A percentile compares a stretch with the other conserved stretches of the same genome.
Evolutionary conservation across 768 basidiomycete genomes (phyloP).

Genomic region (Pisolithus microcarpus): DNA sequence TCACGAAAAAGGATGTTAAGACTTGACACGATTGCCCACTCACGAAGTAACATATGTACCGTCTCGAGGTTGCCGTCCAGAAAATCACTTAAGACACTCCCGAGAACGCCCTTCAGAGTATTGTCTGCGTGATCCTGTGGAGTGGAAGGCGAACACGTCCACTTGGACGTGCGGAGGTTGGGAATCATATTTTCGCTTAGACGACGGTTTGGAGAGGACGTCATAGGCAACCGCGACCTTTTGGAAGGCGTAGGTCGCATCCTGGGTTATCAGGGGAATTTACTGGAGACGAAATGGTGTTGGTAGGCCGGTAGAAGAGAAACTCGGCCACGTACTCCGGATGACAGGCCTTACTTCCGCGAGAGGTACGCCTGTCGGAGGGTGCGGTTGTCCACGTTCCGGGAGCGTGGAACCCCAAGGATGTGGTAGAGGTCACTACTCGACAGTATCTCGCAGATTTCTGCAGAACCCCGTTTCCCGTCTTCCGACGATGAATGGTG

Average conservation of each 20-base stretch:
- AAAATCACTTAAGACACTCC: constrained; percentile 74
- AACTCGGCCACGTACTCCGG: constrained; percentile 60
- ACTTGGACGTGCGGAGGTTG: constrained; percentile 35
- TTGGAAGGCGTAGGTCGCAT: constrained; percentile 81
- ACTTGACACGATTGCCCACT: constrained; percentile 18
- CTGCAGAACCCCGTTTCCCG: no score
- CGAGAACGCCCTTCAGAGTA: constrained; percentile 46
- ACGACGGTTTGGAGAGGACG: constrained; percentile 66
- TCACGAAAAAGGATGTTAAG: no score
- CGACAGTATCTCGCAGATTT: no score
- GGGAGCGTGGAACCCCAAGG: constrained; percentile 52
- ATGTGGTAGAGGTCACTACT: no score
- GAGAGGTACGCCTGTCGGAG: constrained; percentile 71
- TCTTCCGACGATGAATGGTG: no score
- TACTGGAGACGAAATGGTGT: constrained; percentile 39
- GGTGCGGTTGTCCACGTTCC: constrained; percentile 49
- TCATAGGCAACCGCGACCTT: constrained; percentile 81
- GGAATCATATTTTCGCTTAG: constrained; percentile 62
- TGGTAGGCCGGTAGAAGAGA: not conserved
- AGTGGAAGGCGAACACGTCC: constrained; percentile 48
- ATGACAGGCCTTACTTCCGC: constrained; percentile 70
- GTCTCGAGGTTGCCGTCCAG: constrained; percentile 84
- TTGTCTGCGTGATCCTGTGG: constrained; percentile 32
- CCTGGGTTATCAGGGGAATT: constrained; percentile 67
- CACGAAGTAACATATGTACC: constrained; percentile 68